phyloP scores from a whole-genome alignment of 179 eudicot species.

The Spergularia azorica region DNA sequence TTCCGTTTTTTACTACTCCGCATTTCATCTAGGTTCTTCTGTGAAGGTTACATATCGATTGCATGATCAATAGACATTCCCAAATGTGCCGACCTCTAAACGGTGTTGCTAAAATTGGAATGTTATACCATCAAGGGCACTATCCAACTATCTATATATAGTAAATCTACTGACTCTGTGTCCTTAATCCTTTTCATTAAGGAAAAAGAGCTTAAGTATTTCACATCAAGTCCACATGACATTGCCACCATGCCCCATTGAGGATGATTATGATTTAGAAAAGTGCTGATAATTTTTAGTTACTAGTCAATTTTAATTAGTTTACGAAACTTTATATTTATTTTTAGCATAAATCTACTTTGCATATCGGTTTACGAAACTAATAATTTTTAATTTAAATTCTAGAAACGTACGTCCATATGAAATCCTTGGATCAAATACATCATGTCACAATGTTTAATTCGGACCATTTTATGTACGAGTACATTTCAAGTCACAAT shows the following conservation, averaged over 20 bases:
- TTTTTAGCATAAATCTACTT: no score
- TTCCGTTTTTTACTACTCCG: neutral
- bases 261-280: neutral
- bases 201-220: neutral
- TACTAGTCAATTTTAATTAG: no score
- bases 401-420: no score
- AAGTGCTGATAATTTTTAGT: no score
- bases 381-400: no score
- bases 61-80: neutral
- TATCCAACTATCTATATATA: constrained; percentile 2
- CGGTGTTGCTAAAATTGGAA: constrained; percentile 6
- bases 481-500: no score
- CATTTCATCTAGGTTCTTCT: constrained; percentile 16
- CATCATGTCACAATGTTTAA: no score
- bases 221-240: neutral
- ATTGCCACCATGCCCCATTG: neutral
- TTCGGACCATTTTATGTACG: no score
- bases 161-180: neutral
- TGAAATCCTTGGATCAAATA: no score
- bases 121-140: neutral
- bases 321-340: no score
- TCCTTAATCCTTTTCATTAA: constrained; percentile 11
- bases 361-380: no score
- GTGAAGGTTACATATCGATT: neutral
- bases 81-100: neutral